These are phyloP conservation scores for Talaromyces verruculosus DNA, from an alignment of 2,329 filamentous ascomycete species.

Conservation along the genomic window DNA sequence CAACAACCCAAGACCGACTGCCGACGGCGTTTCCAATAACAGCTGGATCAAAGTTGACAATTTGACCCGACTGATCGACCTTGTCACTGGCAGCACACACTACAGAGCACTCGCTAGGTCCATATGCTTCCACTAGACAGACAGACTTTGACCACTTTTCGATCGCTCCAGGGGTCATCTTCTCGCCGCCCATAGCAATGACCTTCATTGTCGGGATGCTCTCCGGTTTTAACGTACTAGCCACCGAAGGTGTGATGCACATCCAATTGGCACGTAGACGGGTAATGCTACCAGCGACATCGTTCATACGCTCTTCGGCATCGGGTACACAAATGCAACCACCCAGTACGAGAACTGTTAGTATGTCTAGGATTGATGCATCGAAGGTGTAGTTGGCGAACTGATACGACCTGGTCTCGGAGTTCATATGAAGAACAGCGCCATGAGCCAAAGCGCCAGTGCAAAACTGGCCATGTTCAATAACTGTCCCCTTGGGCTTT, in stretches of 20 bases:
- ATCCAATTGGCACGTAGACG: slow-evolving; percentile 50
- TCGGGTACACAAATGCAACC: slow-evolving; percentile 62
- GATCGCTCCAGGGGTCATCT: slow-evolving; percentile 44
- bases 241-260: slow-evolving; percentile 61
- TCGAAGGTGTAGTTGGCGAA: slow-evolving; percentile 60
- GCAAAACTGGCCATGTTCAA: slow-evolving; percentile 60
- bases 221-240: slow-evolving; percentile 47
- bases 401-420: slow-evolving; percentile 58
- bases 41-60: slow-evolving; percentile 31
- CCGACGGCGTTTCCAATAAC: slow-evolving; percentile 39
- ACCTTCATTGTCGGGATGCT: slow-evolving; percentile 47
- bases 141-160: slow-evolving; percentile 45
- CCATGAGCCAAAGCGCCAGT: slow-evolving; percentile 56
- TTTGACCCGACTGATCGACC: slow-evolving; percentile 32
- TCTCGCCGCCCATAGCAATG: slow-evolving; percentile 49
- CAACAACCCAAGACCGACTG: slow-evolving; percentile 45
- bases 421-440: slow-evolving; percentile 51
- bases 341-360: slow-evolving; percentile 57
- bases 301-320: slow-evolving; percentile 50
- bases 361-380: slow-evolving; percentile 55
- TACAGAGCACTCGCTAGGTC: slow-evolving; percentile 44
- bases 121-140: slow-evolving; percentile 49
- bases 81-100: slow-evolving; percentile 36
- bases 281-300: slow-evolving; percentile 47
- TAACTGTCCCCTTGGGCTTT: slow-evolving; percentile 61